Evolutionary conservation across 2,329 filamentous ascomycete genomes (phyloP).

Genomic region (Fusarium cyanostomum): DNA sequence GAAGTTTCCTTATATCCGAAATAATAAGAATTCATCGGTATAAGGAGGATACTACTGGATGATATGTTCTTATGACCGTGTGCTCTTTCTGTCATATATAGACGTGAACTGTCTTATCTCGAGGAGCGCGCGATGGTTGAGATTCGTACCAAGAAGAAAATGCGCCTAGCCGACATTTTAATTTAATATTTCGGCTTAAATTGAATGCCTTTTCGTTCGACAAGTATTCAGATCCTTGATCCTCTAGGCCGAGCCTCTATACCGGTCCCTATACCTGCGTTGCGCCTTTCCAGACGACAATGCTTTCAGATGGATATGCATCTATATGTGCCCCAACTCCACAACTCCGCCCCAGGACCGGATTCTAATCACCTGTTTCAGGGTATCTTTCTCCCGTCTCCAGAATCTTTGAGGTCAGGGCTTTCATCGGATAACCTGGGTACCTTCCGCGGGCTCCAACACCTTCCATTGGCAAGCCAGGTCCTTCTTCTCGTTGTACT

Average conservation of each 20-base stretch:
- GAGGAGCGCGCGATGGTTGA: no score
- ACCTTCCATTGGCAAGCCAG: conserved; percentile 89
- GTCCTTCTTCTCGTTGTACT: conserved; percentile 63
- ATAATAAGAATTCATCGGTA: no score
- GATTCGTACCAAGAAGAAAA: no score
- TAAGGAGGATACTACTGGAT: no score
- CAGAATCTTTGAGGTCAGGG: not conserved
- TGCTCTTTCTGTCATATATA: no score
- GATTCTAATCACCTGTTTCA: not conserved
- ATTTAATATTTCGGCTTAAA: not conserved
- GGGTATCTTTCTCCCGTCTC: not conserved
- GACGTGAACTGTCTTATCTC: not conserved
- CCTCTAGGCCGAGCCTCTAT: not conserved
- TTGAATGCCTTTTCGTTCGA: conserved; percentile 10
- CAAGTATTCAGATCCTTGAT: not conserved
- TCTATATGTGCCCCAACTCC: conserved; percentile 11
- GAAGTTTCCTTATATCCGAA: no score
- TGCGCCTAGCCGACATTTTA: not conserved
- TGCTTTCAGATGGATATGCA: conserved; percentile 3
- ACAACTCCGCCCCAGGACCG: conserved; percentile 2
- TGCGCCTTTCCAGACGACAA: conserved; percentile 1
- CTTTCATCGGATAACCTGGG: conserved; percentile 54
- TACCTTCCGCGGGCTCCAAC: conserved; percentile 85
- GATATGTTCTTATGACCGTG: no score
- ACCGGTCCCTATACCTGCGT: not conserved